phyloP scores from a whole-genome alignment of 228 moss, liverwort and hornwort genomes.

The Sphagnum magellanicum region DNA sequence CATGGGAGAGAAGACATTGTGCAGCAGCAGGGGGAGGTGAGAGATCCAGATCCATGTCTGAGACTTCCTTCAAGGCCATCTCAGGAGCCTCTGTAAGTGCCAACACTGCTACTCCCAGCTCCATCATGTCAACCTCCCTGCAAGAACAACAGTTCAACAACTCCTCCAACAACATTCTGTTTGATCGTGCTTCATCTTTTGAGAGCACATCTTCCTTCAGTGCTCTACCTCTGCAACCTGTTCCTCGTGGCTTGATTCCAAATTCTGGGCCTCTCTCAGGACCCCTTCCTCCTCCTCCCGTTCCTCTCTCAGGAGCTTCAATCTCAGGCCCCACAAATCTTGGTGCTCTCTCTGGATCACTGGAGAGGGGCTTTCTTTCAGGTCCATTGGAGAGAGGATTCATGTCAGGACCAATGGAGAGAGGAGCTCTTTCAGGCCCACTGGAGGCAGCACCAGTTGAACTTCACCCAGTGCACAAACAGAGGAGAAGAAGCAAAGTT shows the following conservation, averaged over 20 bases:
- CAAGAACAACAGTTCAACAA: constrained; percentile 76
- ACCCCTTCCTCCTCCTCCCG: constrained; percentile 12
- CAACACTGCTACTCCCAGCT: constrained; percentile 89
- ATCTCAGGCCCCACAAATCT: constrained; percentile 23
- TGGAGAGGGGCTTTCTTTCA: constrained; percentile 17
- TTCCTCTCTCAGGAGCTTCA: no score
- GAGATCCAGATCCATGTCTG: constrained; percentile 51
- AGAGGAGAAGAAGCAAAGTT: constrained; percentile 34
- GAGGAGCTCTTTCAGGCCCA: constrained; percentile 92
- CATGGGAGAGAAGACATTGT: constrained; percentile 22
- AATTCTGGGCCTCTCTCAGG: constrained; percentile 55
- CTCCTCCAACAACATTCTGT: constrained; percentile 75
- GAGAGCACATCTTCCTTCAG: constrained; percentile 90
- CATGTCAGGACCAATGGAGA: constrained; percentile 69
- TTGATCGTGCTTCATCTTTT: constrained; percentile 89
- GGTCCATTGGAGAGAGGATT: constrained; percentile 30
- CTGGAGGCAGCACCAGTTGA: constrained; percentile 88
- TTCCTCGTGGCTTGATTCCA: constrained; percentile 49
- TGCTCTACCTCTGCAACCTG: constrained; percentile 78
- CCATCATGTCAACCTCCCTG: constrained; percentile 30
- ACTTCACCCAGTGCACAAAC: constrained; percentile 32
- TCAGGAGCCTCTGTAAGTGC: constrained; percentile 99
- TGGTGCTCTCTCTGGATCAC: constrained; percentile 26
- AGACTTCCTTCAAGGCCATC: constrained; percentile 90
- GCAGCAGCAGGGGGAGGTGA: constrained; percentile 18